phyloP scores from a whole-genome alignment of 129 eudicot species.

The Apium graveolens region DNA sequence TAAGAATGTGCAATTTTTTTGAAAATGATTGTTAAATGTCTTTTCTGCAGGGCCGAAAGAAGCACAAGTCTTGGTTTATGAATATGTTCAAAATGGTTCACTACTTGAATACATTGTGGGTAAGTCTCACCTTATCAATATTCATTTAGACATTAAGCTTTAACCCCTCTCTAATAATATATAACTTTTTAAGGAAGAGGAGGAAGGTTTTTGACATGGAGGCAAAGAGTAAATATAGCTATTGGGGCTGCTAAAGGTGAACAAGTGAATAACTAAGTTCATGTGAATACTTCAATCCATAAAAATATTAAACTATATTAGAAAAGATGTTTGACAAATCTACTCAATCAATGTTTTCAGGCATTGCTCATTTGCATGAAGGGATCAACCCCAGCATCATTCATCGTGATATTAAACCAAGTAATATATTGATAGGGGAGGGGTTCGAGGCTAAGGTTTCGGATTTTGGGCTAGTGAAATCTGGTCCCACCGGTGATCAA shows the following conservation, averaged over 20 bases:
- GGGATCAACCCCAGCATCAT: conserved; percentile 60
- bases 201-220: conserved; percentile 61
- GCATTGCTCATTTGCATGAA: conserved; percentile 78
- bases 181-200: conserved; percentile 44
- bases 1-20: neutral
- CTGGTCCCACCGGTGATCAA: conserved; percentile 63
- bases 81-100: conserved; percentile 65
- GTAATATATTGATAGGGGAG: conserved; percentile 66
- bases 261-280: neutral
- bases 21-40: neutral
- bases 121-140: conserved; percentile 16
- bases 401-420: conserved; percentile 77
- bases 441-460: conserved; percentile 77
- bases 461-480: conserved; percentile 70
- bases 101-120: conserved; percentile 68
- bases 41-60: conserved; percentile 31
- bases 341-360: conserved; percentile 10
- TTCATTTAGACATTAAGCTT: neutral
- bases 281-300: neutral
- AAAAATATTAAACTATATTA: neutral
- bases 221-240: conserved; percentile 69
- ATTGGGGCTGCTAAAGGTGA: conserved; percentile 80
- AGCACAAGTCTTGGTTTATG: conserved; percentile 62
- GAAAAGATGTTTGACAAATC: neutral
- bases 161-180: neutral